Base-by-base conservation (phyloP, 306 rosid genomes). In the Trichosanthes truncata region DNA sequence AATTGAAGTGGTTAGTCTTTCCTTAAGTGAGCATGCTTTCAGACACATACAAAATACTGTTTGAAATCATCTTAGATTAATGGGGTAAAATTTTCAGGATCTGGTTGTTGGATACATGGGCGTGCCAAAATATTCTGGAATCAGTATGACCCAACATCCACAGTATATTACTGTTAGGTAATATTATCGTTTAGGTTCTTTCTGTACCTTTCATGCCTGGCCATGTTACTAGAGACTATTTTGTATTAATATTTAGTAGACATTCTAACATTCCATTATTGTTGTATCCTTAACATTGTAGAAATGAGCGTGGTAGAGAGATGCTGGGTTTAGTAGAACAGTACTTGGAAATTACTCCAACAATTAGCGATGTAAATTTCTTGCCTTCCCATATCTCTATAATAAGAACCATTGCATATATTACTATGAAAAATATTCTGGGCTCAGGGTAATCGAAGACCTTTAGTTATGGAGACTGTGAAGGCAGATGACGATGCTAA, bases 21-120 rank as follows among this genome's bases (percentile, higher is more conserved):
- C 77, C 4, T 29, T 6, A 25, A 6, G 38, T 13, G 53, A 29
- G n/a, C 43, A 15, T 74, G 45, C 41, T 74, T 6, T 74, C 17
- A 49, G 62, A 74, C 10, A 1, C 23, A 6, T 31, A 49, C 25
- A 18, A 25, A 73, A 4, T 49, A 29, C 46, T 74, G 46, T 49
- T 74, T 29, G 7, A 72, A 41, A 13, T 29, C 36, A 48, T 72
- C 59, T 45, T 73, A 46, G 77, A 45, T 52, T 26, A 25, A 48
- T 73, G 15, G 21, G 46, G 25, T 65, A 21, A 46, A 41, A 52
- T 26, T 40, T 83, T 80, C 88, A 94, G 98, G 98, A 94, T 80
- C 83, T 94, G 43, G 98, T 94, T 31, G 95, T 94, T 79, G 98
- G 98, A 80, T 92, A 94, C 80, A 94, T 94, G 98, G 97, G 98